Percentiles rank a stretch among this genome's conserved stretches.
These are phyloP conservation scores for Monilinia fructicola DNA, from an alignment of 2,329 filamentous ascomycete species.

Conservation along the genomic window DNA sequence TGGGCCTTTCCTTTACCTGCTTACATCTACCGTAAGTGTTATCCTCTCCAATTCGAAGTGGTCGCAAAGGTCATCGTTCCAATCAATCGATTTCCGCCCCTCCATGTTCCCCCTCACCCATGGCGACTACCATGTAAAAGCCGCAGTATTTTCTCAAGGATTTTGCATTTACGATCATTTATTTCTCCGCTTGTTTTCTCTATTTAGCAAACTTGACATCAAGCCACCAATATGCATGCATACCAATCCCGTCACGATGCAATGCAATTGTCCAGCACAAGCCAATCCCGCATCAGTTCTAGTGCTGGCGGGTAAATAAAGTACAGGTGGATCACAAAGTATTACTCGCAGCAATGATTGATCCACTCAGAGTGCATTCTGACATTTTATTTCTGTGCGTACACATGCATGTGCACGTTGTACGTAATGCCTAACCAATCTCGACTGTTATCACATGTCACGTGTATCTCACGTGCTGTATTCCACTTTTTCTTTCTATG, in stretches of 20 bases:
- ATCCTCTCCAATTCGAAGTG: background rate
- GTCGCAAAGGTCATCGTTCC: constrained; percentile 1
- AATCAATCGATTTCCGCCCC: constrained; percentile 13
- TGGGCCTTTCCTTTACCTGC: background rate
- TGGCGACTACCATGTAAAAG: constrained; percentile 11
- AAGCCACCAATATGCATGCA: constrained; percentile 19
- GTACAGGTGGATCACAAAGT: constrained; percentile 6
- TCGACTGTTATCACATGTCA: background rate
- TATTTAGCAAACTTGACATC: constrained; percentile 2
- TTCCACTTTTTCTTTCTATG: too few species aligned
- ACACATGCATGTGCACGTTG: constrained; percentile 11
- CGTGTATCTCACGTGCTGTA: background rate
- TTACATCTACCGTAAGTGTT: constrained; percentile 3
- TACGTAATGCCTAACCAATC: constrained; percentile 8
- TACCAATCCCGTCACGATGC: constrained; percentile 9
- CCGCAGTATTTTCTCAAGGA: constrained; percentile 1
- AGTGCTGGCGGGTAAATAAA: constrained; percentile 18
- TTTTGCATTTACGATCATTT: constrained; percentile 7
- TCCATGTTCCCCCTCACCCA: constrained; percentile 1
- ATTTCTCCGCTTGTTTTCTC: constrained; percentile 10
- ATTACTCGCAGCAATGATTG: constrained; percentile 17
- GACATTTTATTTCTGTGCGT: background rate
- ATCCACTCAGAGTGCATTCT: constrained; percentile 9
- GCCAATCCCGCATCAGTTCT: background rate
- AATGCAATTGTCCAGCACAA: constrained; percentile 5